Evolutionary conservation across 208 protist species (phyloP), one percentile per base, ranked within the genome.

Genomic region (Crithidia mellificae): DNA sequence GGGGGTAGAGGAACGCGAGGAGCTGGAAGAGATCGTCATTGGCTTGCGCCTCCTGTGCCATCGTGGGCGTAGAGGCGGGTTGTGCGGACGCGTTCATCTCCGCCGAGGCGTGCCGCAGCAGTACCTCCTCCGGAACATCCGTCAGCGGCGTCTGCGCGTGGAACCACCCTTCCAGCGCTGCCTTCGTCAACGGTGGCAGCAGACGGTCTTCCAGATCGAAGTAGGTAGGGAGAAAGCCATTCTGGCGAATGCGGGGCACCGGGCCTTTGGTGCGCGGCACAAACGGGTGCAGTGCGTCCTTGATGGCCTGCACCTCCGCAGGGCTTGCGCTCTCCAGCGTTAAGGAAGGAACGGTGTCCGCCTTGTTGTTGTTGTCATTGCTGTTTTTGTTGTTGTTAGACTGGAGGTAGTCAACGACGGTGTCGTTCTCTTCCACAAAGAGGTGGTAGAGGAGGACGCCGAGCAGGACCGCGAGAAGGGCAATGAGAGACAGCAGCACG

Each of bases 1-100:
- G 80, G 12, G 83, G 80, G 64, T 77, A 69, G 14, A 86, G 56
- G 50, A 83, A 74, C n/a, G 76, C 43, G 17, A 82, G 52, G 1
- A 41, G 25, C 29, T 78, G 54, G 46, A 77, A 68, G n/a, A 78
- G 20, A 19, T 68, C 52, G 0, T 32, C 32, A 15, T 78, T 59
- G 1, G 22, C 27, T 2, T 53, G 25, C 0, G 25, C 17, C 8
- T 17, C 9, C 50, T 41, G 22, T 59, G 54, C 27, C 34, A n/a
- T 11, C 34, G 34, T 11, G 11, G 41, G 17, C 14, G 22, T 19
- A 12, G 61, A 41, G 4, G 51, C 30, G 1, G 52, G 2, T 1
- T 2, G 1, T 12, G 25, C 30, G 68, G 43, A 39, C 52, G 8
- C 24, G n/a, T 29, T 22, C 17, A n/a, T 52, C 24, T 29, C 53